Evolutionary conservation across 345 rosid genomes (phyloP).

Genomic region (Gossypioides kirkii): DNA sequence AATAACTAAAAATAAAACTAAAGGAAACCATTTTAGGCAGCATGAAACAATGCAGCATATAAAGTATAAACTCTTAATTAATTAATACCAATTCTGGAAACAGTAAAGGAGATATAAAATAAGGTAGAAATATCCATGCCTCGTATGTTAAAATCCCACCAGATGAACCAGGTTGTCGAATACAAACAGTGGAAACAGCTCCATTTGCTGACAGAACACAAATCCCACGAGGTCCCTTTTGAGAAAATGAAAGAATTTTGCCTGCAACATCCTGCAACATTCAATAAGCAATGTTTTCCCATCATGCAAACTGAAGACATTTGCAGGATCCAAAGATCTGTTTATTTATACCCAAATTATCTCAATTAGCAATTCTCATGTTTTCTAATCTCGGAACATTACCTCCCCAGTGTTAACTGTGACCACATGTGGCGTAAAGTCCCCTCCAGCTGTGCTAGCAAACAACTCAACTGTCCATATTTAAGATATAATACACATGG

Average conservation of each 20-base stretch:
- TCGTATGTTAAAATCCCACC: constrained; percentile 23
- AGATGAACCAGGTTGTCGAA: constrained; percentile 48
- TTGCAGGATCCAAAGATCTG: too few relatives aligned
- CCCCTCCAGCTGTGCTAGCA: constrained; percentile 51
- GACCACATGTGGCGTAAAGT: constrained; percentile 54
- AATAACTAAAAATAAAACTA: too few relatives aligned
- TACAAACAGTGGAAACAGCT: constrained; percentile 42
- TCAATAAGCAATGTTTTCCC: too few relatives aligned
- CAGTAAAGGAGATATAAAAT: not conserved
- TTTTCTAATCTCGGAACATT: not conserved
- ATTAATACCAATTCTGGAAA: not conserved
- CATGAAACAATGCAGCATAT: too few relatives aligned
- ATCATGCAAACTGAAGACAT: too few relatives aligned
- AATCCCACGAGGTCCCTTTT: constrained; percentile 45
- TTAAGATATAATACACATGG: too few relatives aligned
- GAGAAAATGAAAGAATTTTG: constrained; percentile 44
- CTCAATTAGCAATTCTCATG: too few relatives aligned
- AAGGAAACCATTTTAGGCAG: too few relatives aligned
- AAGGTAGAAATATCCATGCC: not conserved
- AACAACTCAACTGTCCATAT: constrained; percentile 38
- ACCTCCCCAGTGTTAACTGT: constrained; percentile 61
- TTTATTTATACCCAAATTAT: too few relatives aligned
- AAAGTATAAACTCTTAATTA: too few relatives aligned
- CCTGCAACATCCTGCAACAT: constrained; percentile 57
- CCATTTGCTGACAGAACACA: constrained; percentile 67